phyloP scores from a whole-genome alignment of 495 filamentous ascomycete genomes.

The Penicillium flavigenum region DNA sequence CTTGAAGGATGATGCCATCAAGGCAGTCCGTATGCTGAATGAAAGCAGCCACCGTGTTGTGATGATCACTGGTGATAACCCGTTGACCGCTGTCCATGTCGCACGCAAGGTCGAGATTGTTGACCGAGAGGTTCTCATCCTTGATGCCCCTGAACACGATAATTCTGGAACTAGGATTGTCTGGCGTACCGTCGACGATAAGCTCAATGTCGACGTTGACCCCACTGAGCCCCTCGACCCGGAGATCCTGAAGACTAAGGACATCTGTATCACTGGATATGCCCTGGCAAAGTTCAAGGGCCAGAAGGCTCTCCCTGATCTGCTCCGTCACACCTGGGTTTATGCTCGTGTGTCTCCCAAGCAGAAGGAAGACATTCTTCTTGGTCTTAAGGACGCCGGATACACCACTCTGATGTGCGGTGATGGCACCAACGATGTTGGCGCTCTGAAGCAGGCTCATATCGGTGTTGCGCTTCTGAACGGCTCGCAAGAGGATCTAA shows the following conservation, averaged over 20 bases:
- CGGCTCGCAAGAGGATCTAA: constrained; percentile 85
- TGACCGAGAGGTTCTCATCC: constrained; percentile 89
- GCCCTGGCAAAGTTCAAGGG: constrained; percentile 87
- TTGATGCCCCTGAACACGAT: constrained; percentile 92
- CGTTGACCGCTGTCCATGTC: constrained; percentile 93
- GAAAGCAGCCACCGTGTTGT: constrained; percentile 97
- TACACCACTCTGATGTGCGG: constrained; percentile 99
- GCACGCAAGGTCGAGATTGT: constrained; percentile 96
- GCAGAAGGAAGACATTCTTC: constrained; percentile 97
- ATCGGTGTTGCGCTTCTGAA: constrained; percentile 96
- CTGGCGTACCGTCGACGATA: constrained; percentile 95
- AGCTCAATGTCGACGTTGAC: constrained; percentile 81
- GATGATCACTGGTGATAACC: constrained; percentile 99
- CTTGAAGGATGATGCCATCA: constrained; percentile 93
- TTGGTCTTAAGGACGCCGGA: constrained; percentile 91
- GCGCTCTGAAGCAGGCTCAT: constrained; percentile 96
- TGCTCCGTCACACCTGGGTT: constrained; percentile 91
- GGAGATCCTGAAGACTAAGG: constrained; percentile 80
- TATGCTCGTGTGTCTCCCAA: constrained; percentile 97
- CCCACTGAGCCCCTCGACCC: constrained; percentile 76
- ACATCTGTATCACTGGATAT: constrained; percentile 95
- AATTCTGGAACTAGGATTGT: constrained; percentile 77
- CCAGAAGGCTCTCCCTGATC: constrained; percentile 64
- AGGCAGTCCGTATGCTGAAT: constrained; percentile 93
- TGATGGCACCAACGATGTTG: constrained; percentile 98